Evolutionary conservation across 192 early-diverging fungal species (phyloP), one percentile per base, ranked within the genome.

Genomic region (Coemansia sp.): DNA sequence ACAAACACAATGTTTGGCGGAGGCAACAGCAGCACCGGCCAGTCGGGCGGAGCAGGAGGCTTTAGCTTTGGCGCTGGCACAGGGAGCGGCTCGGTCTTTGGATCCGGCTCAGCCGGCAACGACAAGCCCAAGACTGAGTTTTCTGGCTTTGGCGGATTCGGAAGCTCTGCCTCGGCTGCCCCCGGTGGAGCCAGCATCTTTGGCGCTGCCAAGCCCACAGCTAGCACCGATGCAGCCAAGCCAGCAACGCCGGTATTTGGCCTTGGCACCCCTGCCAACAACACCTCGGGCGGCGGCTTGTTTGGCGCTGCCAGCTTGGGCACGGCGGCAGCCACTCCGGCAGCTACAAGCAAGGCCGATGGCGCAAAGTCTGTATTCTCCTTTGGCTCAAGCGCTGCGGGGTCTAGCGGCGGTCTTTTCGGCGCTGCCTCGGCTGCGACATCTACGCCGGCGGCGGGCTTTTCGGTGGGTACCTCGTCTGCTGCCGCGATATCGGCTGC

Each of bases 191-290:
- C 62, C 35, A 56, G 65, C 58, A 28, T 52, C 10, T 63, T 72
- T 67, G 70, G 74, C n/a, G 20, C 62, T 50, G 30, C 64, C 34
- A 49, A 66, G 55, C 55, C 74, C 13, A 25, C 83, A 4, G 50
- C 78, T 3, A 53, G 78, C 14, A 50, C 75, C 13, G 49, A 82
- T 16, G 42, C 70, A 22, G 70, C 72, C 24, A 49, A 62, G 23
- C 19, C 68, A 18, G 51, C 71, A 14, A 59, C 67, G 24, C 22
- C 65, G 23, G 14, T 59, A 48, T 42, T 58, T 19, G 46, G 64
- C 22, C 53, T 71, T 56, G 73, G 83, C 30, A 56, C 63, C 6
- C 14, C 82, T 50, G 14, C 70, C 53, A 61, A 64, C 42, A 29
- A 72, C 10, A 25, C 69, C 11, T 62, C 82, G 11, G 65, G 75